phyloP scores from a whole-genome alignment of 2,329 filamentous ascomycete species.

The Botrytis aclada region DNA sequence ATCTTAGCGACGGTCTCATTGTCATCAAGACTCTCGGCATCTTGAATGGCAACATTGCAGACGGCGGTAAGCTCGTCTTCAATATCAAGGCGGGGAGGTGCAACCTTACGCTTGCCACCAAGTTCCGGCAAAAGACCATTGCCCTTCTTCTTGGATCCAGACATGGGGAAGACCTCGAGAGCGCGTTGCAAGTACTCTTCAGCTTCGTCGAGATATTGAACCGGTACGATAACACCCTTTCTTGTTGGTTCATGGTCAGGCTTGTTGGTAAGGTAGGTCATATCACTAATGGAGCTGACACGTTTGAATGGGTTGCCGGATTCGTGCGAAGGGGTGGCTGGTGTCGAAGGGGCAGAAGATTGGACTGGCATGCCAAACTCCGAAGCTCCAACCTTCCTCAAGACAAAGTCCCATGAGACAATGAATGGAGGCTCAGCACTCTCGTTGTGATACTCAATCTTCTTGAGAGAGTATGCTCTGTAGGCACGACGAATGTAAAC shows the following conservation, averaged over 20 bases:
- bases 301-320: conserved; percentile 67
- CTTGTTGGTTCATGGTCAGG: conserved; percentile 73
- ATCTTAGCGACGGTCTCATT: conserved; percentile 76
- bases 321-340: conserved; percentile 66
- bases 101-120: conserved; percentile 66
- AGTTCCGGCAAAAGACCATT: conserved; percentile 68
- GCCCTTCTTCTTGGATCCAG: conserved; percentile 53
- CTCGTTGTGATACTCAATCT: conserved; percentile 81
- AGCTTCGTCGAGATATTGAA: conserved; percentile 88
- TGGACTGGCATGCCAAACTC: conserved; percentile 82
- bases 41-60: conserved; percentile 85
- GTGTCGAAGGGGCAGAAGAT: conserved; percentile 78
- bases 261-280: conserved; percentile 80
- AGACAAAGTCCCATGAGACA: conserved; percentile 91
- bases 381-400: conserved; percentile 87
- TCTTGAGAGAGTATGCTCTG: conserved; percentile 88
- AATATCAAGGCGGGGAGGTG: conserved; percentile 51
- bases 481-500: conserved; percentile 96
- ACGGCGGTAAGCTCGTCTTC: conserved; percentile 85
- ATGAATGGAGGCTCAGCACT: conserved; percentile 68
- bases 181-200: conserved; percentile 84
- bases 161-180: conserved; percentile 73
- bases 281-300: conserved; percentile 92
- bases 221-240: conserved; percentile 92
- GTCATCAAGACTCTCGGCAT: conserved; percentile 81